A percentile compares a stretch with the other conserved stretches of the same genome.
Conservation (phyloP, 345 rosid species). For the Boechera stricta region DNA sequence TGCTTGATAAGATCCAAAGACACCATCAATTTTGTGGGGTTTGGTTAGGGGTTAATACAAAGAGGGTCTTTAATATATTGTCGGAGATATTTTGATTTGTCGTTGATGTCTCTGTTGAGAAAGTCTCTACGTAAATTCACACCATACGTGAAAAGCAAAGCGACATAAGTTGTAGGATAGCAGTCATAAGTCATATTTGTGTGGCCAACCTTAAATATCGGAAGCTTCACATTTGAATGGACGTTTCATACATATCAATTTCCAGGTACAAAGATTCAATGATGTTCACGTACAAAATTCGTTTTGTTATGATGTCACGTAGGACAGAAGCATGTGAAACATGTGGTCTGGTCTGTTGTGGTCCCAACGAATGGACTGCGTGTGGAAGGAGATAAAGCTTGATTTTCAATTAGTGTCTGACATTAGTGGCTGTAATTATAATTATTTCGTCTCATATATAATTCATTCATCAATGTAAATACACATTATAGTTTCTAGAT, state of each 20-base stretch:
- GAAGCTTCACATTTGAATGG: background rate
- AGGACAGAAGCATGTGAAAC: background rate
- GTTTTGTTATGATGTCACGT: background rate
- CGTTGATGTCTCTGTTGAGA: background rate
- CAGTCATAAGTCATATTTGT: background rate
- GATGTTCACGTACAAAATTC: no score
- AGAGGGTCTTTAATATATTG: background rate
- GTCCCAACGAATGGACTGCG: background rate
- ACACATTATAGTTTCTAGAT: no score
- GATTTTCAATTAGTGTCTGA: no score
- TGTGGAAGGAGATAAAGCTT: no score
- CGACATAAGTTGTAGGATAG: slow-evolving; percentile 15
- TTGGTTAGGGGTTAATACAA: background rate
- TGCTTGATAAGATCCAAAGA: slow-evolving; percentile 13
- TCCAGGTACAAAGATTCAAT: no score
- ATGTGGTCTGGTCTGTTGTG: background rate
- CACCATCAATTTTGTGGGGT: slow-evolving; percentile 11
- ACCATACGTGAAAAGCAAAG: slow-evolving; percentile 18
- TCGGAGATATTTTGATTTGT: background rate
- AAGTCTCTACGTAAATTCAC: slow-evolving; percentile 5
- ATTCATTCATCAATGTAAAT: no score
- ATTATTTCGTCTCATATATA: no score
- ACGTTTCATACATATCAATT: background rate
- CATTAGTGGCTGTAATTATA: no score
- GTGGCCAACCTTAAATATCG: slow-evolving; percentile 23